A percentile compares a stretch with the other conserved stretches of the same genome.
These are phyloP conservation scores for Westerdykella sp. DNA, from an alignment of 2,329 filamentous ascomycete species.

Conservation along the genomic window DNA sequence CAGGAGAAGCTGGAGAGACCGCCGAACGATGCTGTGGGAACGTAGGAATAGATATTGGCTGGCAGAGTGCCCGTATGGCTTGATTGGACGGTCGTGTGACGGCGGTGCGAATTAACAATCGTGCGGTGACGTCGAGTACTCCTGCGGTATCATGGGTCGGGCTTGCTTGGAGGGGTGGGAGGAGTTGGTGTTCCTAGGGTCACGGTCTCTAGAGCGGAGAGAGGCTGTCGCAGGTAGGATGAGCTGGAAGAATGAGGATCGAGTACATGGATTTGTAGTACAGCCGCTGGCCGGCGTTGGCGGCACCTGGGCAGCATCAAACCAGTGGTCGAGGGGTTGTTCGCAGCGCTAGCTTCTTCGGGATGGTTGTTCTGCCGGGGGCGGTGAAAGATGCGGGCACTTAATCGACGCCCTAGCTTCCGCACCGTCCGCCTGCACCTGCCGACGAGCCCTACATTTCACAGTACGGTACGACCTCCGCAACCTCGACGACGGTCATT, in stretches of 20 bases:
- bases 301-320: background rate
- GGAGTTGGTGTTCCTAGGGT: slow-evolving; percentile 1
- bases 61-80: slow-evolving; percentile 7
- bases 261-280: background rate
- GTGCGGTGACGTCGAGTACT: slow-evolving; percentile 19
- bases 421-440: too few relatives aligned
- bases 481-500: too few relatives aligned
- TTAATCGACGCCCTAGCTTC: too few relatives aligned
- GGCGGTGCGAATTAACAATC: slow-evolving; percentile 19
- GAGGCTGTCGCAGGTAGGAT: slow-evolving; percentile 10
- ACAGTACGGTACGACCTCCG: too few relatives aligned
- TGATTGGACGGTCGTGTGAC: slow-evolving; percentile 23
- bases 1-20: slow-evolving; percentile 5
- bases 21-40: background rate
- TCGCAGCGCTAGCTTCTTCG: background rate
- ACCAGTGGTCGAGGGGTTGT: background rate
- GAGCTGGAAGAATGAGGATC: slow-evolving; percentile 4
- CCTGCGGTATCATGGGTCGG: slow-evolving; percentile 15
- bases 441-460: too few relatives aligned
- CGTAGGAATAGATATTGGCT: background rate
- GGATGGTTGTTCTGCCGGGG: slow-evolving; percentile 1
- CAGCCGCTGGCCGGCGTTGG: too few relatives aligned
- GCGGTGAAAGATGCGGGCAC: slow-evolving; percentile 1
- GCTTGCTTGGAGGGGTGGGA: slow-evolving; percentile 3
- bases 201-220: slow-evolving; percentile 1